A percentile compares a stretch with the other conserved stretches of the same genome.
phyloP scores from a whole-genome alignment of 257 asterid genomes.

The Fraxinus excelsior region DNA sequence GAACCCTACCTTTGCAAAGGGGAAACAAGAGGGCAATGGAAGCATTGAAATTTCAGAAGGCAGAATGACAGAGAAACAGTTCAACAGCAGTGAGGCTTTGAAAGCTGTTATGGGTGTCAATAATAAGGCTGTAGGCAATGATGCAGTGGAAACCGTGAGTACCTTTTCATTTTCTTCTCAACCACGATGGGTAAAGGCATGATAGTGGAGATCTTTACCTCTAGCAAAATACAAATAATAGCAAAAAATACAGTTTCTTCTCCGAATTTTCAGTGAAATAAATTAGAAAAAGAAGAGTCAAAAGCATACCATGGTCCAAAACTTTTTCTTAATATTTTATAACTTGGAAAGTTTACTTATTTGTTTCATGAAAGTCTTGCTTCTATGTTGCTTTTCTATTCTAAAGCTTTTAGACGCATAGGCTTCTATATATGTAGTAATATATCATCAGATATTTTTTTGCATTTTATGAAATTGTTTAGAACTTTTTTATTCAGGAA shows the following conservation, averaged over 20 bases:
- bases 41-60: constrained; percentile 30
- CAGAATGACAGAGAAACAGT: constrained; percentile 32
- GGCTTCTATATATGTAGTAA: constrained; percentile 6
- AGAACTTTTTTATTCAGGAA: not conserved
- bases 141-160: constrained; percentile 52
- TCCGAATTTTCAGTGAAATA: constrained; percentile 4
- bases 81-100: constrained; percentile 28
- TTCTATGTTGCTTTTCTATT: not conserved
- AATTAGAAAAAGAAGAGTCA: constrained; percentile 13
- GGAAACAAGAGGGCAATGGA: constrained; percentile 32
- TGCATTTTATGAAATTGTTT: not conserved
- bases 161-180: constrained; percentile 25
- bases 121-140: constrained; percentile 30
- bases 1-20: constrained; percentile 38
- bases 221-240: constrained; percentile 15
- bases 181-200: constrained; percentile 17
- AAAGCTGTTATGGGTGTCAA: constrained; percentile 30
- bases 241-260: not conserved
- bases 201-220: constrained; percentile 15
- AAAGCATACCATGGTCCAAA: not conserved
- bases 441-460: not conserved
- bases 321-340: not conserved
- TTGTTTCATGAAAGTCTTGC: constrained; percentile 10
- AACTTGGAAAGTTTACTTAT: not conserved
- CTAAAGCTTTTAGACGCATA: not conserved